Evolutionary conservation across 257 asterid species (phyloP).

Genomic region (Nicotiana noctiflora): DNA sequence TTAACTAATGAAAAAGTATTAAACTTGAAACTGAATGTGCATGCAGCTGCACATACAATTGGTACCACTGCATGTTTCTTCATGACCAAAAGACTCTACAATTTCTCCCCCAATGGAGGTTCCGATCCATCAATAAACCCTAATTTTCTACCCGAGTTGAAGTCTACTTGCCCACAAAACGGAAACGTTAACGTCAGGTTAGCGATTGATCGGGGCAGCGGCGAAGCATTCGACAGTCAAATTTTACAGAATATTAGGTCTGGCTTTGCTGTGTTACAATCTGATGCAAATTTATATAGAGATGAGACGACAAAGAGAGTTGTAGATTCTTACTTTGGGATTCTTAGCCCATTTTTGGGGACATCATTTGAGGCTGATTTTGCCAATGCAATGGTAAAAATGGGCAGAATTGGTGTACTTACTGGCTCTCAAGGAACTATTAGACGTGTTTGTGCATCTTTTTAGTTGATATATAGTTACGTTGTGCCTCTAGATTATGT

Average conservation of each 20-base stretch:
- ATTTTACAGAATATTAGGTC: conserved; percentile 47
- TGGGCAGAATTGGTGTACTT: conserved; percentile 68
- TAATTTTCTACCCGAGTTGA: conserved; percentile 45
- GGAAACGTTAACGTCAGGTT: conserved; percentile 48
- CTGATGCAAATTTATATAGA: conserved; percentile 55
- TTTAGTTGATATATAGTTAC: conserved; percentile 27
- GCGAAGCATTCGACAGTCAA: conserved; percentile 42
- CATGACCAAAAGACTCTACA: conserved; percentile 68
- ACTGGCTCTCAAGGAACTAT: conserved; percentile 54
- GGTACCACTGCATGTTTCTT: conserved; percentile 93
- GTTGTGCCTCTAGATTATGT: background rate
- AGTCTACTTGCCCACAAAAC: conserved; percentile 40
- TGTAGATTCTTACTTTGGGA: conserved; percentile 63
- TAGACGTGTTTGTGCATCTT: conserved; percentile 54
- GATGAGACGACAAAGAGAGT: conserved; percentile 40
- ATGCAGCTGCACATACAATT: conserved; percentile 66
- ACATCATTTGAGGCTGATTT: conserved; percentile 64
- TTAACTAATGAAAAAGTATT: background rate
- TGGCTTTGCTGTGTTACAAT: conserved; percentile 65
- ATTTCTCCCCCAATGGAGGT: conserved; percentile 27
- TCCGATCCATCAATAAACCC: conserved; percentile 71
- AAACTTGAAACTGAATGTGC: background rate
- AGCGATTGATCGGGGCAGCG: conserved; percentile 52
- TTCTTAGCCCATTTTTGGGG: conserved; percentile 27
- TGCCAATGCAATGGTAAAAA: conserved; percentile 48